A percentile compares a stretch with the other conserved stretches of the same genome.
phyloP scores from a whole-genome alignment of 2,329 filamentous ascomycete species.

The Fusarium mangiferae region DNA sequence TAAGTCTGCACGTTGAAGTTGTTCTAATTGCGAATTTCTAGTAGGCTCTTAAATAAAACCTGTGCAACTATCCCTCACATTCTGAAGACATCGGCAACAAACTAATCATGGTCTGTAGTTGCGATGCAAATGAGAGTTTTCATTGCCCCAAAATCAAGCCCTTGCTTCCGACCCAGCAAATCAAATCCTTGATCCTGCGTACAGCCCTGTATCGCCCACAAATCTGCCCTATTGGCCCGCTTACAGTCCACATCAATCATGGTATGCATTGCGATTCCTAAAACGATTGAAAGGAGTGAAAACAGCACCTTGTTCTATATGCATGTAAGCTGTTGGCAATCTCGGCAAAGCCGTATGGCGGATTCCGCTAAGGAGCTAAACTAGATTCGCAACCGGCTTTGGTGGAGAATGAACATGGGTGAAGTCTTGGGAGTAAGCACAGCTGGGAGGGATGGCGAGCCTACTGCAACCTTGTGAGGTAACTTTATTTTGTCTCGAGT shows the following conservation, averaged over 20 bases:
- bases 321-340: neutral
- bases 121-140: neutral
- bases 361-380: neutral
- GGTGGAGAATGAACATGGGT: neutral
- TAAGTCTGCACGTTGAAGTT: fast-evolving
- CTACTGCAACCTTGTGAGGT: neutral
- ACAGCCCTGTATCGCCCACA: neutral
- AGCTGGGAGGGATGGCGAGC: neutral
- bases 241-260: fast-evolving
- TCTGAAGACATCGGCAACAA: neutral
- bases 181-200: neutral
- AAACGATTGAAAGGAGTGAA: neutral
- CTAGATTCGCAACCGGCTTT: neutral
- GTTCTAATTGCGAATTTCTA: too few relatives aligned
- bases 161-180: neutral
- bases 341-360: neutral
- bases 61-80: neutral
- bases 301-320: neutral
- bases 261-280: neutral
- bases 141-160: fast-evolving
- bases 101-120: neutral
- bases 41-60: fast-evolving
- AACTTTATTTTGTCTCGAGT: neutral
- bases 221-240: neutral
- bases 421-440: neutral